A percentile compares a stretch with the other conserved stretches of the same genome.
Conservation (phyloP, 2,329 filamentous ascomycete species). For the Didymella segeticola region DNA sequence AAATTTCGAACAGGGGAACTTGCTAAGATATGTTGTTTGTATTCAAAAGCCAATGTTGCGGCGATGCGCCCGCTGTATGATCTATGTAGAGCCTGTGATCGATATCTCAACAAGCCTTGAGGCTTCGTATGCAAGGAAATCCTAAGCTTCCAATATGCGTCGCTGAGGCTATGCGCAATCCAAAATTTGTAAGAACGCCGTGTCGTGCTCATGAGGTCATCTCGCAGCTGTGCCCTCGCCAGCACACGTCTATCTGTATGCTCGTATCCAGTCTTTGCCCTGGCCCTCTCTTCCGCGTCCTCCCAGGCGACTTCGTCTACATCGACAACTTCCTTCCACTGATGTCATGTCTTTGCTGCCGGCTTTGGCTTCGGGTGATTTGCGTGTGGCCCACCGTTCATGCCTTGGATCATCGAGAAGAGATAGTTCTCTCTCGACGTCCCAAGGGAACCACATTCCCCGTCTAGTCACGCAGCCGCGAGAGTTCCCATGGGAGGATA, state of each 20-base stretch:
- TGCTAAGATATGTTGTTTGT: background rate
- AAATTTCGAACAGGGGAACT: background rate
- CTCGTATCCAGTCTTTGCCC: background rate
- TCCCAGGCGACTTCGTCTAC: background rate
- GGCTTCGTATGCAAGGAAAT: conserved; percentile 1
- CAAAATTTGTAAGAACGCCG: conserved; percentile 3
- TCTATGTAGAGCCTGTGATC: background rate
- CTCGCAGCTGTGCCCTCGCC: background rate
- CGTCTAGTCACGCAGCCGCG: conserved; percentile 35
- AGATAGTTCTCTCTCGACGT: conserved; percentile 15
- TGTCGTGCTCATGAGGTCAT: conserved; percentile 11
- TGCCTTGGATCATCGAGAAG: conserved; percentile 16
- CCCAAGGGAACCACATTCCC: conserved; percentile 16
- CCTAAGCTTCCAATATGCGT: background rate
- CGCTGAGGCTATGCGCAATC: conserved; percentile 3
- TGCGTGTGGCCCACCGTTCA: conserved; percentile 17
- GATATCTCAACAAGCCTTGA: background rate
- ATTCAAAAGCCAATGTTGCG: background rate
- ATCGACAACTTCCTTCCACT: background rate
- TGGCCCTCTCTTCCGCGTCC: background rate
- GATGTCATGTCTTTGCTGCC: conserved; percentile 17
- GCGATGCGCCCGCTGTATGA: background rate
- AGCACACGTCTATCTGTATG: background rate
- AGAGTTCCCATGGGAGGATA: conserved; percentile 69
- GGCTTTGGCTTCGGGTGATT: conserved; percentile 12